Percentiles rank a stretch among this genome's conserved stretches.
Conservation (phyloP, 2,329 filamentous ascomycete genomes). For the Emmonsiellopsis sp. region DNA sequence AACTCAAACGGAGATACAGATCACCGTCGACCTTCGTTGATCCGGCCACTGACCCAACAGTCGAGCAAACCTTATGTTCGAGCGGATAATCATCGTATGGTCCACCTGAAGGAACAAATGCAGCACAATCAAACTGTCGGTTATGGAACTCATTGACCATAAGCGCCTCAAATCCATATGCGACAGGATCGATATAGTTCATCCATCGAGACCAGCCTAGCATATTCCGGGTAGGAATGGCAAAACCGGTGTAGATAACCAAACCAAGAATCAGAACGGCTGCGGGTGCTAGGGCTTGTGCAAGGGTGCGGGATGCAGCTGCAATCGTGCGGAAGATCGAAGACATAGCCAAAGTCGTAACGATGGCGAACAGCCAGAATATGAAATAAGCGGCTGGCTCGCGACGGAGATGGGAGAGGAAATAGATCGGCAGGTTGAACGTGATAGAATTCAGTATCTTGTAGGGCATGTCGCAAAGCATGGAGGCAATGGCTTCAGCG, state of each 20-base stretch:
- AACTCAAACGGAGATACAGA: constrained; percentile 45
- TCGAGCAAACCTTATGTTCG: constrained; percentile 46
- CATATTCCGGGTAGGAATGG: constrained; percentile 48
- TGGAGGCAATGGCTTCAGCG: constrained; percentile 74
- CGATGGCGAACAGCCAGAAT: constrained; percentile 68
- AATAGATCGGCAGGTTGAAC: constrained; percentile 77
- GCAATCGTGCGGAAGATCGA: constrained; percentile 78
- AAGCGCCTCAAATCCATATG: constrained; percentile 70
- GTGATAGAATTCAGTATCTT: constrained; percentile 64
- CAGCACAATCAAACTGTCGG: constrained; percentile 47
- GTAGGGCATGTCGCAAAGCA: constrained; percentile 78
- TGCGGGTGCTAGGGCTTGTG: constrained; percentile 48
- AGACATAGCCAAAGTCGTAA: constrained; percentile 67
- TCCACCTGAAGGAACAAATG: constrained; percentile 34
- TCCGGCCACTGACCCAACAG: constrained; percentile 50
- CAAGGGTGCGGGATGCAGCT: constrained; percentile 72
- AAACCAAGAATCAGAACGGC: constrained; percentile 39
- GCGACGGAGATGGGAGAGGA: constrained; percentile 72
- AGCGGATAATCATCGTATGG: constrained; percentile 27
- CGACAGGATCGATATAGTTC: constrained; percentile 68
- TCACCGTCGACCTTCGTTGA: constrained; percentile 48
- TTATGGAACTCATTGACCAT: constrained; percentile 74
- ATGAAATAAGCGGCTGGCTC: constrained; percentile 73
- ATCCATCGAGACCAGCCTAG: constrained; percentile 81
- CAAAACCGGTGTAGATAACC: constrained; percentile 44